Conservation (phyloP, 2,329 filamentous ascomycete species). For the Pseudogymnoascus sp. region DNA sequence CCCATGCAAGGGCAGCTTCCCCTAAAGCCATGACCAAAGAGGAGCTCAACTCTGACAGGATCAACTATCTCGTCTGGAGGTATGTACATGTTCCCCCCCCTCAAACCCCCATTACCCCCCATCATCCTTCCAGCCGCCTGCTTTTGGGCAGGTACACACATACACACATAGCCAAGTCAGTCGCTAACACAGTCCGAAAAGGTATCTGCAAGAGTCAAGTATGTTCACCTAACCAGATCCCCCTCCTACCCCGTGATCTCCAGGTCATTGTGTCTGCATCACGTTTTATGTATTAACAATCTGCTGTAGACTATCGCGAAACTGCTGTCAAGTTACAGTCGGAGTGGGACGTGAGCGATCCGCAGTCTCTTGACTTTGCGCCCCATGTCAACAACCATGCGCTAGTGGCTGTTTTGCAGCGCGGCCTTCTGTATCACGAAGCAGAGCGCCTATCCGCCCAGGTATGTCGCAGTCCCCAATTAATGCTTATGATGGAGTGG, state of each 20-base stretch:
- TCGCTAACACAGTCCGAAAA: constrained; percentile 25
- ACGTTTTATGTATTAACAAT: neutral
- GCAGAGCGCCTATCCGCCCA: constrained; percentile 42
- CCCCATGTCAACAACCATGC: constrained; percentile 56
- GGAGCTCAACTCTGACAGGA: constrained; percentile 52
- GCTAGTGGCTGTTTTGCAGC: constrained; percentile 53
- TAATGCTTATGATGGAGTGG: neutral
- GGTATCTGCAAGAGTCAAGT: constrained; percentile 29
- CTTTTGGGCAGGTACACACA: constrained; percentile 18
- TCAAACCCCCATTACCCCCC: neutral
- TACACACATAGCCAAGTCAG: constrained; percentile 6
- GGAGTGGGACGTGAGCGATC: constrained; percentile 56
- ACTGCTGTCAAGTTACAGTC: constrained; percentile 60
- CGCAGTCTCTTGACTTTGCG: constrained; percentile 56
- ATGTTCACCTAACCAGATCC: constrained; percentile 15
- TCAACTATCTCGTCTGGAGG: constrained; percentile 66
- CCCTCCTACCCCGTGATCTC: constrained; percentile 8
- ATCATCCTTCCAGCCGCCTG: neutral
- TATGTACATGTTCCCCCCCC: constrained; percentile 32
- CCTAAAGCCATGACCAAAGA: constrained; percentile 25
- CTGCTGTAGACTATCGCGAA: constrained; percentile 52
- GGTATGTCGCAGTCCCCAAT: constrained; percentile 19
- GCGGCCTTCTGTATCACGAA: constrained; percentile 52
- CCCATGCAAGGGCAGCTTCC: neutral
- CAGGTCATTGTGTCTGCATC: constrained; percentile 9